Evolutionary conservation across 2,329 filamentous ascomycete species (phyloP), one percentile per base, ranked within the genome.

Genomic region (Falciphora oryzae): DNA sequence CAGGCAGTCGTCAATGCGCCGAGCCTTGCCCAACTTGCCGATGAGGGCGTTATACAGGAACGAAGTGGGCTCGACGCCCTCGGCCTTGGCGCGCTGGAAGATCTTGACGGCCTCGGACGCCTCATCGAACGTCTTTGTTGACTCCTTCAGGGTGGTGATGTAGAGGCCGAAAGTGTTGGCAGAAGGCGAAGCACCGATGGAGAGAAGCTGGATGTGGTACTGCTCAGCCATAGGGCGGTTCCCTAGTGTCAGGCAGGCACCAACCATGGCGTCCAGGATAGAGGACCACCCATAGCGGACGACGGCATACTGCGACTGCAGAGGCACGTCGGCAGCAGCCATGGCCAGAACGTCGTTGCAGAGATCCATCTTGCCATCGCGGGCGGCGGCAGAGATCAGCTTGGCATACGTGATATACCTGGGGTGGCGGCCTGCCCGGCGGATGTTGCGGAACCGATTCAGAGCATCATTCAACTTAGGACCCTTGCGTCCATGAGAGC

Each of bases 31-130:
- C 57, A 99, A 88, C 81, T 99, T 99, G 73, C 95, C 95, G 70
- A 99, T 99, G 35, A 99, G 83, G 62, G 95, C 95, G 72, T 99
- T 99, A 85, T 98, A 99, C 68, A 99, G 78, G 83, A 99, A 99
- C 0, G 94, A 97, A 61, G 91, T 96, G 27, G 95, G 93, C 78
- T 97, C 92, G 18, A 99, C 95, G 66, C 94, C 93, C 78, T 99
- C 95, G 16, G 90, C 82, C 80, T 96, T 93, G 65, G 95, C 93
- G 65, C 93, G 91, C 72, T 95, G 89, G 82, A 99, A 99, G 76
- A 99, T 97, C 79, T 96, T 96, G 73, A 98, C 90, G 65, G 95
- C 95, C 76, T 98, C 95, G 11, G 93, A 93, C 14, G 95, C 95
- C 76, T 99, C 95, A 72, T 99, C 95, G 69, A 97, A 98, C 0